These are phyloP conservation scores for Nephelium lappaceum DNA, from an alignment of 345 rosid genomes.

Conservation along the genomic window DNA sequence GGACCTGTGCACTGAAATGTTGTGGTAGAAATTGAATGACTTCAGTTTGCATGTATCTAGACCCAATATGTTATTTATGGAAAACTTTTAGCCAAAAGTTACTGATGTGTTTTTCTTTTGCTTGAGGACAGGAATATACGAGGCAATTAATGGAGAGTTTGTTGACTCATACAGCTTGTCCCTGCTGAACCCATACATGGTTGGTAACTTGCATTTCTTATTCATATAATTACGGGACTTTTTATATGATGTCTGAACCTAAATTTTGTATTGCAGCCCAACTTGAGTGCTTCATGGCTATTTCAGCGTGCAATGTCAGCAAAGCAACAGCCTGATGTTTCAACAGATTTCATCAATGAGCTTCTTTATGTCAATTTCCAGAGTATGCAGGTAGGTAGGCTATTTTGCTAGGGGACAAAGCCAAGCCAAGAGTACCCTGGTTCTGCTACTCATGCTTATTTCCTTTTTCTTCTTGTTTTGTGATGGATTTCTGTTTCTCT, in stretches of 20 bases:
- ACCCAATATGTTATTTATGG: not conserved
- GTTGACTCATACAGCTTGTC: conserved; percentile 78
- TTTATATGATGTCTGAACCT: conserved; percentile 5
- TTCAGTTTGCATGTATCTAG: not conserved
- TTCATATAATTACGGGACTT: not conserved
- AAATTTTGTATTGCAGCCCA: conserved; percentile 49
- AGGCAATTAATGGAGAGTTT: conserved; percentile 75
- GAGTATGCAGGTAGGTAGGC: conserved; percentile 69
- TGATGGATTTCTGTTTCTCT: conserved; percentile 21
- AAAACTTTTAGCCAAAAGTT: not conserved
- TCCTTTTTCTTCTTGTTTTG: conserved; percentile 10
- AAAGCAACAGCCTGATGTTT: conserved; percentile 58
- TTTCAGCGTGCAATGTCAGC: conserved; percentile 98
- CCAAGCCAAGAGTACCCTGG: not conserved
- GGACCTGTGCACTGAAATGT: no score
- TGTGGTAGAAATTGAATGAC: not conserved
- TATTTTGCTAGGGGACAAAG: not conserved
- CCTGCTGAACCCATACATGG: conserved; percentile 94
- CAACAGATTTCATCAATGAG: conserved; percentile 77
- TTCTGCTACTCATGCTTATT: not conserved
- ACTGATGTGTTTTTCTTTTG: conserved; percentile 7
- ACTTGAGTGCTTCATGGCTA: conserved; percentile 91
- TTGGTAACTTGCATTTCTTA: conserved; percentile 32
- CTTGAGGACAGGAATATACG: conserved; percentile 61
- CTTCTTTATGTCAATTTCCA: conserved; percentile 82